phyloP scores from a whole-genome alignment of 345 rosid genomes.

The Gossypioides kirkii region DNA sequence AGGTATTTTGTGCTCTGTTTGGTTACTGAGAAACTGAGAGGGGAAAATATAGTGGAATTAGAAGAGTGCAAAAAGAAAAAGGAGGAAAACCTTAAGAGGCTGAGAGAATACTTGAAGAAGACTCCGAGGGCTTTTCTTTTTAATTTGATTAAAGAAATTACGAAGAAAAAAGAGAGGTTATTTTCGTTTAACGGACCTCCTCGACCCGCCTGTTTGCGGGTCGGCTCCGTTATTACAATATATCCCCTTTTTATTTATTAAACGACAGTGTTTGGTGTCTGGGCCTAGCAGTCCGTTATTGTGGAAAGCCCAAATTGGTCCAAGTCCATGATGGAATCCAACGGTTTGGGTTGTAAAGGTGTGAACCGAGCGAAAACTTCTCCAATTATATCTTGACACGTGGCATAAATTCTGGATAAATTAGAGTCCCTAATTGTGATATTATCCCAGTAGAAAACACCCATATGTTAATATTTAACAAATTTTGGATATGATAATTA shows the following conservation, averaged over 20 bases:
- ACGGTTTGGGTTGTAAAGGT: conserved; percentile 72
- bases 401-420: too few species aligned
- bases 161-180: background rate
- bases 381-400: too few species aligned
- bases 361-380: conserved; percentile 17
- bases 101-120: background rate
- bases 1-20: background rate
- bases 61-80: background rate
- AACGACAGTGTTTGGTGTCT: background rate
- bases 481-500: too few species aligned
- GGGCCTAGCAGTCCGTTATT: background rate
- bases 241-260: background rate
- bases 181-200: background rate
- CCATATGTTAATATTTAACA: too few species aligned
- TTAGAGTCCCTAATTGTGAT: too few species aligned
- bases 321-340: conserved; percentile 81
- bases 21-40: background rate
- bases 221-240: background rate
- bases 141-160: background rate
- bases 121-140: background rate
- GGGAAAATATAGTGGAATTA: background rate
- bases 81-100: background rate
- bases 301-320: conserved; percentile 23
- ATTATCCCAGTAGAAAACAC: too few species aligned
- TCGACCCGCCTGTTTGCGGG: background rate